A percentile compares a stretch with the other conserved stretches of the same genome.
Evolutionary conservation across 2,329 filamentous ascomycete genomes (phyloP).

Genomic region (Pyricularia grisea): DNA sequence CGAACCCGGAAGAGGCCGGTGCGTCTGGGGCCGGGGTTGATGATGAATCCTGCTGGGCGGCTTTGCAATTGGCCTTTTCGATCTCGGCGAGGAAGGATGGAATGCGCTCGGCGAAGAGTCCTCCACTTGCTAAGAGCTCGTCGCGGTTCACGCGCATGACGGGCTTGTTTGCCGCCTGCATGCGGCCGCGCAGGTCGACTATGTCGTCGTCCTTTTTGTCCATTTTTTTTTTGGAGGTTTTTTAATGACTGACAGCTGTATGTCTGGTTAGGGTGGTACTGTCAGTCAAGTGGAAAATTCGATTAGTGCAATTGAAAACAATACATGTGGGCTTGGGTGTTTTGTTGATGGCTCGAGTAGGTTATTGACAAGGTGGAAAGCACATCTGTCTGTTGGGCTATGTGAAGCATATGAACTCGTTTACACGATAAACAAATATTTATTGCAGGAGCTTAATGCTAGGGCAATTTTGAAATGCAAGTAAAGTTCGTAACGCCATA

Average conservation of each 20-base stretch:
- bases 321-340: too few species aligned
- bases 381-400: background rate
- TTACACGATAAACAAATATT: background rate
- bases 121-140: conserved; percentile 12
- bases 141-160: conserved; percentile 13
- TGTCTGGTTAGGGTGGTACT: background rate
- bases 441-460: background rate
- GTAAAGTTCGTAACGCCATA: background rate
- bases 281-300: background rate
- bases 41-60: background rate
- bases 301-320: too few species aligned
- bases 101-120: conserved; percentile 8
- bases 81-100: conserved; percentile 17
- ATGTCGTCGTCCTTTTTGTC: conserved; percentile 14
- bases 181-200: conserved; percentile 10
- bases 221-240: background rate
- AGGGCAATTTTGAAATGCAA: too few species aligned
- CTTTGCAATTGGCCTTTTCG: background rate
- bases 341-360: too few species aligned
- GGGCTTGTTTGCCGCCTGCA: conserved; percentile 9
- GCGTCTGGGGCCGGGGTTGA: conserved; percentile 2
- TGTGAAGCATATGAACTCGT: background rate
- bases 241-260: background rate
- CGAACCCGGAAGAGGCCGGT: conserved; percentile 5
- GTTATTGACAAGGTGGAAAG: background rate